Base-by-base conservation (phyloP, 1,139 yeast genomes). In the Nakaseomyces sp. region DNA sequence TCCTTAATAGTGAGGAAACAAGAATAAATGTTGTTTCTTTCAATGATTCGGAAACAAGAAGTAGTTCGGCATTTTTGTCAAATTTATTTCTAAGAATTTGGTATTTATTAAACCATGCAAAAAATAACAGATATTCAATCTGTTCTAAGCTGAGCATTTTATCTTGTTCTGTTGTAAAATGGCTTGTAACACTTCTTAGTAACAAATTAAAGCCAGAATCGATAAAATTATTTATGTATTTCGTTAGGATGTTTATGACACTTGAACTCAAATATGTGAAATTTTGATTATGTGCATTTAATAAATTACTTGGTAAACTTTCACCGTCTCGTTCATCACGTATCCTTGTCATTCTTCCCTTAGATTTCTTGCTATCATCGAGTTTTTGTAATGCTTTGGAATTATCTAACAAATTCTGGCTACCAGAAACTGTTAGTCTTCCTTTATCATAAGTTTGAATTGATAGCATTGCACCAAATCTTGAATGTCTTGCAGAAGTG, bases 381-480 rank as follows among this genome's bases (percentile, higher is more conserved):
- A 86, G 62, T 42, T 76, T 72, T 16, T 72, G 72, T 43, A 86
- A 64, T 0, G 86, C 68, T 18, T 67, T 58, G 25, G 68, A 68
- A 3, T 74, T 69, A 40, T 72, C 69, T 13, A 69, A 56, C 8
- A 83, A 59, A 2, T 81, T 86, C 49, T 77, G 78, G 51, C 85
- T 89, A 4, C 96, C 95, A 1, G 95, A 78, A 0, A 87, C 77
- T 13, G 86, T 77, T 22, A 85, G 66, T 38, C 83, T 70, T 7
- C 73, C 75, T 47, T 73, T 71, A 45, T 74, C 76, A 12, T 73
- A 70, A 22, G 77, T 73, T 48, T 80, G 77, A 25, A 88, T 71
- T 1, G 95, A 81, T 9, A 88, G 64, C 51, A 89, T 68, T 0
- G 97, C 80, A 1, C 98, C 98, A 67, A 91, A 91, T 37, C 95